phyloP scores from a whole-genome alignment of 306 rosid genomes.

The Trichosanthes cucumerina region DNA sequence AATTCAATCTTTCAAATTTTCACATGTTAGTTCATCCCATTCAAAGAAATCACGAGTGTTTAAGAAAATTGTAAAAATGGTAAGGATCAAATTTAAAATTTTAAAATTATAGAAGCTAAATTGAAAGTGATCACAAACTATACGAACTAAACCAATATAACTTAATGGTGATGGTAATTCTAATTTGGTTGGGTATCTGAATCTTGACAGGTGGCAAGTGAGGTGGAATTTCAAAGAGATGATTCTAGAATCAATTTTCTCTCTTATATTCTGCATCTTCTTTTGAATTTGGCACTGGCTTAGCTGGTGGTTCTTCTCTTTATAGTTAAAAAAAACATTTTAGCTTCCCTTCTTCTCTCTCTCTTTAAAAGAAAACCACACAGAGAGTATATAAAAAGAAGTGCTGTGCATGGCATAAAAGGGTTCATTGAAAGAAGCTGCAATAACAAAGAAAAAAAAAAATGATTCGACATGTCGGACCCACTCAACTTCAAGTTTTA shows the following conservation, averaged over 20 bases:
- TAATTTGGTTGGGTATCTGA: neutral
- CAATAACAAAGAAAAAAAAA: neutral
- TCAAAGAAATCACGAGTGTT: no score
- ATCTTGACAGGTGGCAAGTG: constrained; percentile 4
- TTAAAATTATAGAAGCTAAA: no score
- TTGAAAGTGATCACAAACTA: no score
- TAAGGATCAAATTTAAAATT: no score
- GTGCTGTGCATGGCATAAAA: neutral
- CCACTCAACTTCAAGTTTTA: neutral
- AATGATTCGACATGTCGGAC: constrained; percentile 6
- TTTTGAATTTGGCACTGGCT: neutral
- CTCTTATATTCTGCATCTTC: neutral
- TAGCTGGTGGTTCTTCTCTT: neutral
- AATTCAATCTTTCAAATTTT: no score
- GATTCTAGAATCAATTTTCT: neutral
- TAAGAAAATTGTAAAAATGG: no score
- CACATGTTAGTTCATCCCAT: no score
- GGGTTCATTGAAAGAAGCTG: constrained; percentile 1
- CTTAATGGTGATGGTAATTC: neutral
- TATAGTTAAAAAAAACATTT: neutral
- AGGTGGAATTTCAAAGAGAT: neutral
- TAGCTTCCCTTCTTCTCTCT: neutral
- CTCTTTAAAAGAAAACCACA: neutral
- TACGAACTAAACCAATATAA: neutral
- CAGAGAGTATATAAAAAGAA: neutral